Evolutionary conservation across 495 filamentous ascomycete genomes (phyloP), one percentile per base, ranked within the genome.

Genomic region (Penicillium odoratum): DNA sequence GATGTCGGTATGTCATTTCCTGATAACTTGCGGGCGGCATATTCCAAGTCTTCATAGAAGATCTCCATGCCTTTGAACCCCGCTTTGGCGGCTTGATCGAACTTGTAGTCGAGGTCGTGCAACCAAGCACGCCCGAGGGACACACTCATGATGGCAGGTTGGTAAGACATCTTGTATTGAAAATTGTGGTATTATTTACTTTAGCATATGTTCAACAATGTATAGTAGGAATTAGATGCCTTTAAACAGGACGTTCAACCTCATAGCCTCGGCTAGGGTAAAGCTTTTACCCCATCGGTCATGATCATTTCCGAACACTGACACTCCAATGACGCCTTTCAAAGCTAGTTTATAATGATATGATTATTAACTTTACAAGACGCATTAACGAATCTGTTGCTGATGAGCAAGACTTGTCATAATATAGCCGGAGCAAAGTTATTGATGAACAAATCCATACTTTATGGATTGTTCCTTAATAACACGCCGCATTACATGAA

Each of bases 1-100:
- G 64, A 45, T 3, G 70, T 61, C 10, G 63, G 63, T 45, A 25
- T 28, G 10, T 63, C 61, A 11, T 55, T 46, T 15, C 44, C 42
- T 7, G 45, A 66, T 18, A 40, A 47, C 40, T 53, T 56, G 33
- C 29, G 83, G 79, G 50, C 85, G 29, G 61, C 45, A 46, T 84
- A 79, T 45, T 81, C 72, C 30, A 91, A 76, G 69, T 92, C 88
- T 69, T 92, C 89, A 63, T 87, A 83, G 74, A 89, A 89, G 31
- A 90, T 72, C 63, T 91, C 89, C 53, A 91, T 80, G 34, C 82
- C 87, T 58, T 79, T 69, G 63, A 86, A 83, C 9, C 86, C 86
- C 48, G 84, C 76, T 48, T 77, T 69, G 11, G 78, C 71, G 6
- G 88, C 87, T 63, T 81, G 78, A 47, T 80, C 72, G 25, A 92